phyloP scores from a whole-genome alignment of 129 eudicot genomes.

The Saposhnikovia divaricata region DNA sequence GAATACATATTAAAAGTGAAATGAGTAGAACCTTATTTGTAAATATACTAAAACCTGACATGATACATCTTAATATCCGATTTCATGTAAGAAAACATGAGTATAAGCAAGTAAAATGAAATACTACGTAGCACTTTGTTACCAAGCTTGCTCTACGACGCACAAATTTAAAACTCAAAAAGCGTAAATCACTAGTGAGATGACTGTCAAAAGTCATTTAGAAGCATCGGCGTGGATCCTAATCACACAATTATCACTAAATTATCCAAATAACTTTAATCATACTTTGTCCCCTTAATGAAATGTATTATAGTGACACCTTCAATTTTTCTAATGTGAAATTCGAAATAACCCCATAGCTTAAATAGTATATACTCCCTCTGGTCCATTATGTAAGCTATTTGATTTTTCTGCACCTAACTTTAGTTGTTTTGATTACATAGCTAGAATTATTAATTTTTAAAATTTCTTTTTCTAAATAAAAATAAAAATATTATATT shows the following conservation, averaged over 20 bases:
- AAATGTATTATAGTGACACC: not conserved
- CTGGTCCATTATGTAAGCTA: no score
- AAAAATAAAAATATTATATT: no score
- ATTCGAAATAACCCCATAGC: not conserved
- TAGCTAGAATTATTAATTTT: no score
- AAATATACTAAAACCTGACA: no score
- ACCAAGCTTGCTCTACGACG: not conserved
- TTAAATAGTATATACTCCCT: no score
- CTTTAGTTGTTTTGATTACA: no score
- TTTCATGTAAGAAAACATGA: no score
- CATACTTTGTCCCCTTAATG: not conserved
- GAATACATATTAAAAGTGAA: no score
- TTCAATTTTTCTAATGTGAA: not conserved
- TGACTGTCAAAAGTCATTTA: not conserved
- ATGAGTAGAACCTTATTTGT: no score
- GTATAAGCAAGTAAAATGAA: not conserved
- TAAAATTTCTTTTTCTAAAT: no score
- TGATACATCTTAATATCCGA: no score
- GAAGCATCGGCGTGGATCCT: constrained; percentile 2
- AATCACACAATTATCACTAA: not conserved
- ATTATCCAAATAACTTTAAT: not conserved
- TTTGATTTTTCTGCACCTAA: no score
- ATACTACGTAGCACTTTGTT: not conserved
- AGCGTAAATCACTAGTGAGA: not conserved
- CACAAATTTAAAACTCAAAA: not conserved